These are phyloP conservation scores for Cruciata laevipes DNA, from an alignment of 257 asterid genomes.

Conservation along the genomic window DNA sequence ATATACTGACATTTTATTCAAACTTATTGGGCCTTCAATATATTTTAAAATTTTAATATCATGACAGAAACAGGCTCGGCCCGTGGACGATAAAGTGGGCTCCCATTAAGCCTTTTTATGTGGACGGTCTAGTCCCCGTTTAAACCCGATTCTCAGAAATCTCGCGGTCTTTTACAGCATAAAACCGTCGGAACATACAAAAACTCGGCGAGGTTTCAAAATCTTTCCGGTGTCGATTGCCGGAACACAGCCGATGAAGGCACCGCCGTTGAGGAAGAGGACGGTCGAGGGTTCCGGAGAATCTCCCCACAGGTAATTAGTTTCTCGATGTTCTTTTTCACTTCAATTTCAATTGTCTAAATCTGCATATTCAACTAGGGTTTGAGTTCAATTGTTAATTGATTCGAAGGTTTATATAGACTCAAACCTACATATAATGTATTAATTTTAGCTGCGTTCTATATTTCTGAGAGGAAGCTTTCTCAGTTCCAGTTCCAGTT, in stretches of 20 bases:
- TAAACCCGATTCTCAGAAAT: neutral
- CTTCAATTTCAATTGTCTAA: neutral
- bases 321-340: neutral
- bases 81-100: neutral
- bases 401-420: neutral
- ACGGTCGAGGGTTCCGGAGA: conserved; percentile 26
- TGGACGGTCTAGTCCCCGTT: neutral
- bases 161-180: neutral
- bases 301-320: conserved; percentile 29
- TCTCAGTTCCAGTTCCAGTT: no score
- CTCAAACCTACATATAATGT: neutral
- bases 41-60: no score
- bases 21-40: neutral
- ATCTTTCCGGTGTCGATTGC: neutral
- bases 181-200: neutral
- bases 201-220: neutral
- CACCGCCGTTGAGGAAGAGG: conserved; percentile 35
- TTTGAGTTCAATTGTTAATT: neutral
- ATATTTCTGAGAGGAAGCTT: no score
- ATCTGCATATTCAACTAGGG: neutral
- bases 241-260: conserved; percentile 8
- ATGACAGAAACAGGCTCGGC: neutral
- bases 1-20: no score
- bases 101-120: neutral
- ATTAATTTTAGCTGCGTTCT: no score